These are phyloP conservation scores for Boletus coccyginus DNA, from an alignment of 768 basidiomycete genomes.

Conservation along the genomic window DNA sequence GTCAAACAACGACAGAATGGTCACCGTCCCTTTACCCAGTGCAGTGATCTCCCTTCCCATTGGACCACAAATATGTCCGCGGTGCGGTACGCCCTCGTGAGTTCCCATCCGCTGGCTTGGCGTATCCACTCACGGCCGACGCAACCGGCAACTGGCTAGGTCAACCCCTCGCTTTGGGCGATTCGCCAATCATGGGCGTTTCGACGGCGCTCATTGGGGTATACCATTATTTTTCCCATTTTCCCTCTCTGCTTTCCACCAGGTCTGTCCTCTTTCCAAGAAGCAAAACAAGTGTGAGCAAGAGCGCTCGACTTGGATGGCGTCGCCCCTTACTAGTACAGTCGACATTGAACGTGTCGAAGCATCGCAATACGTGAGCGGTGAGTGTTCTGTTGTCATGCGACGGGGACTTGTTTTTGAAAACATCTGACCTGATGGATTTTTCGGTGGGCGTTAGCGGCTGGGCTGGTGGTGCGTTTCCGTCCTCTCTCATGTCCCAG, in stretches of 20 bases:
- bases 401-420: neutral
- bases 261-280: neutral
- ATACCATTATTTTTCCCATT: neutral
- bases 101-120: neutral
- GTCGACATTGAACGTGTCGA: slow-evolving; percentile 4
- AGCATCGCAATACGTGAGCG: slow-evolving; percentile 25
- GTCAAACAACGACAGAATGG: slow-evolving; percentile 1
- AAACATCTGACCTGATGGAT: neutral
- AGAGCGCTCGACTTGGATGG: slow-evolving; percentile 8
- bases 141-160: slow-evolving; percentile 7
- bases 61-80: neutral
- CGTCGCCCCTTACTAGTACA: neutral
- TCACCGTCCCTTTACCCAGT: neutral
- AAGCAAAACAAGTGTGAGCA: neutral
- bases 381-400: slow-evolving; percentile 11
- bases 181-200: neutral
- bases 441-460: slow-evolving; percentile 7
- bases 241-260: neutral
- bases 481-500: neutral
- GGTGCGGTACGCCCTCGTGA: neutral
- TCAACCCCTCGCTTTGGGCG: neutral
- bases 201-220: neutral
- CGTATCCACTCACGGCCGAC: neutral
- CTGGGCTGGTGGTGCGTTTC: slow-evolving; percentile 24
- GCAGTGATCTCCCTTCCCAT: neutral